Conservation (phyloP, 129 eudicot genomes). For the Logfia minima region DNA sequence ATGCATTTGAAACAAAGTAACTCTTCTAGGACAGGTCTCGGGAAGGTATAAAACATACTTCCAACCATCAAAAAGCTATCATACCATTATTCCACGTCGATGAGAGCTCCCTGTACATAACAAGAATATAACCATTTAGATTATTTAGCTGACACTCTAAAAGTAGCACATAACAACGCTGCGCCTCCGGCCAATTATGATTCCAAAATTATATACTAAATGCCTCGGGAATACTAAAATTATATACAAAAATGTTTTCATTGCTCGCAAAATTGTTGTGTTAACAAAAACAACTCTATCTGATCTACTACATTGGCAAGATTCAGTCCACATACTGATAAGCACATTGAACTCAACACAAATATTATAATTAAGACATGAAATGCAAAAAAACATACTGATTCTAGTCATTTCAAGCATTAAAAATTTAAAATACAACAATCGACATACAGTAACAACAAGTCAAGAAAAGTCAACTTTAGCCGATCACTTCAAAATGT, state of each 20-base stretch:
- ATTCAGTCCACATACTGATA: background rate
- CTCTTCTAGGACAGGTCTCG: background rate
- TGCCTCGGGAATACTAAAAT: slow-evolving; percentile 2
- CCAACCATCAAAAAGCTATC: slow-evolving; percentile 8
- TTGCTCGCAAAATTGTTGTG: too few relatives aligned
- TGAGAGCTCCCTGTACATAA: slow-evolving; percentile 17
- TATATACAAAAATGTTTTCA: background rate
- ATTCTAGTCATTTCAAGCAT: too few relatives aligned
- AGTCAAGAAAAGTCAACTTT: too few relatives aligned
- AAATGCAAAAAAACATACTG: too few relatives aligned
- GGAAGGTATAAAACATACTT: slow-evolving; percentile 12
- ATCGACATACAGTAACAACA: too few relatives aligned
- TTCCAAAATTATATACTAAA: slow-evolving; percentile 2
- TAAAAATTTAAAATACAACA: too few relatives aligned
- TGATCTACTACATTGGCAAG: slow-evolving; percentile 5
- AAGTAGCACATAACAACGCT: background rate
- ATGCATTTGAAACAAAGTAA: background rate
- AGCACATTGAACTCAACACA: too few relatives aligned
- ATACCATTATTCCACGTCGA: slow-evolving; percentile 27
- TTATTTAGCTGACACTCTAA: background rate
- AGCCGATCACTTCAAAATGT: too few relatives aligned
- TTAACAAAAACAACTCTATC: background rate
- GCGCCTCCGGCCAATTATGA: too few relatives aligned
- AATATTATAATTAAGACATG: too few relatives aligned
- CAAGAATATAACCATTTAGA: background rate